Evolutionary conservation across 768 basidiomycete genomes (phyloP).

Genomic region (Russula virescens): DNA sequence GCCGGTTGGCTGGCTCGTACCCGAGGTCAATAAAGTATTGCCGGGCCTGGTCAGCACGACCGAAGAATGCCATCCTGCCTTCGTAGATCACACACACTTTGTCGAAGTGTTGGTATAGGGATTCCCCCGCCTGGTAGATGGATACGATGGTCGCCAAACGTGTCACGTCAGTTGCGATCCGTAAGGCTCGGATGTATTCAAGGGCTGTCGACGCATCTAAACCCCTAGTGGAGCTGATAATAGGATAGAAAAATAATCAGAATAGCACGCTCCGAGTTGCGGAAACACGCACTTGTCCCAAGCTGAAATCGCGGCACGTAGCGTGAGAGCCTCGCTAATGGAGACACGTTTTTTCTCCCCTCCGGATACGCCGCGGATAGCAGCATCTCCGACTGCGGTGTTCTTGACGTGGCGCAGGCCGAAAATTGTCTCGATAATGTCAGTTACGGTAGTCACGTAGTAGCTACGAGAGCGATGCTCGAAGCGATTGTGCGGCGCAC

Average conservation of each 20-base stretch:
- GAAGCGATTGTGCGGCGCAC: conserved; percentile 55
- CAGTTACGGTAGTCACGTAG: conserved; percentile 40
- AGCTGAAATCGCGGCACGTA: conserved; percentile 53
- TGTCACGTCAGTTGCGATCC: conserved; percentile 47
- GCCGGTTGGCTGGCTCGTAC: conserved; percentile 46
- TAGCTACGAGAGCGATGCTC: conserved; percentile 38
- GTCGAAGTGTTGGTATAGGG: conserved; percentile 61
- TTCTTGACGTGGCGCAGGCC: conserved; percentile 67
- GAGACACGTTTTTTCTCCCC: conserved; percentile 78
- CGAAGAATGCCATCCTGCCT: conserved; percentile 70
- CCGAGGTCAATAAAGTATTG: conserved; percentile 72
- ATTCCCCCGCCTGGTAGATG: conserved; percentile 79
- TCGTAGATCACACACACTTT: conserved; percentile 77
- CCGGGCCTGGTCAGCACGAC: conserved; percentile 55
- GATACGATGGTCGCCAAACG: conserved; percentile 61
- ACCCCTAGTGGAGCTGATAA: conserved; percentile 42
- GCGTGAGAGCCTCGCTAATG: conserved; percentile 66
- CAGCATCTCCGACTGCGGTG: conserved; percentile 74
- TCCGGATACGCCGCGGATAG: conserved; percentile 67
- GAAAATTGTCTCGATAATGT: conserved; percentile 61
- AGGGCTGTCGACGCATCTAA: conserved; percentile 52
- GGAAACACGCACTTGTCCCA: conserved; percentile 65
- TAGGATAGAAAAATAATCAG: not conserved
- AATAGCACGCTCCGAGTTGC: not conserved
- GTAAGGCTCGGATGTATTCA: conserved; percentile 53